phyloP scores from a whole-genome alignment of 495 filamentous ascomycete species.

The Tirmania nivea region DNA sequence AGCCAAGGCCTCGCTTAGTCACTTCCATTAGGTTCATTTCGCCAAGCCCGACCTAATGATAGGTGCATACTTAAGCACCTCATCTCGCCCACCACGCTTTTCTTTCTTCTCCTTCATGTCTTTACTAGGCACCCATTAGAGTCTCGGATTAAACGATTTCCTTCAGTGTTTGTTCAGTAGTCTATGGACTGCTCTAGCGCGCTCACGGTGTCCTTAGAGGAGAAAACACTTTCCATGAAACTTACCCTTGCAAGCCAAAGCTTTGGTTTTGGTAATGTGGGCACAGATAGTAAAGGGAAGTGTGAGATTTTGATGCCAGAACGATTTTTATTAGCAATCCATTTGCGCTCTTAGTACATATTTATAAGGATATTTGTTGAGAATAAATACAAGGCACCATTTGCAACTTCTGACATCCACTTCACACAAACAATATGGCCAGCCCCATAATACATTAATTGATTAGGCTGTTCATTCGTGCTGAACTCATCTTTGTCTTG shows the following conservation, averaged over 20 bases:
- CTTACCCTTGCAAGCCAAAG: constrained; percentile 21
- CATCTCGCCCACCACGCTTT: no score
- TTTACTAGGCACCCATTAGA: constrained; percentile 88
- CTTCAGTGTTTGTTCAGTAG: constrained; percentile 79
- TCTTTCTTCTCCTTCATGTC: constrained; percentile 33
- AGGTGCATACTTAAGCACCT: no score
- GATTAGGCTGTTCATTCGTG: neutral
- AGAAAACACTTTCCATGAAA: constrained; percentile 25
- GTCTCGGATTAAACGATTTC: constrained; percentile 77
- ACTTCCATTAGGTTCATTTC: no score
- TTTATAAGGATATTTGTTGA: neutral
- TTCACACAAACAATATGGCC: neutral
- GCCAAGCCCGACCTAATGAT: no score
- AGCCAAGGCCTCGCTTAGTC: no score
- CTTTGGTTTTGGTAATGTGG: constrained; percentile 24
- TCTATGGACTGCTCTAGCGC: constrained; percentile 59
- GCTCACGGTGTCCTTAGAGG: constrained; percentile 97
- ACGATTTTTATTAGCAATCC: no score
- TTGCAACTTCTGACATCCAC: constrained; percentile 8
- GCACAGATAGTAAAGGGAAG: constrained; percentile 25
- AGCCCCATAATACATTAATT: neutral
- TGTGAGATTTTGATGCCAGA: constrained; percentile 5
- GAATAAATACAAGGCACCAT: neutral
- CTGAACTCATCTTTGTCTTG: constrained; percentile 7
- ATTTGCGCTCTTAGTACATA: neutral